These are phyloP conservation scores for Scutellaria barbata DNA, from an alignment of 257 asterid species.

Conservation along the genomic window DNA sequence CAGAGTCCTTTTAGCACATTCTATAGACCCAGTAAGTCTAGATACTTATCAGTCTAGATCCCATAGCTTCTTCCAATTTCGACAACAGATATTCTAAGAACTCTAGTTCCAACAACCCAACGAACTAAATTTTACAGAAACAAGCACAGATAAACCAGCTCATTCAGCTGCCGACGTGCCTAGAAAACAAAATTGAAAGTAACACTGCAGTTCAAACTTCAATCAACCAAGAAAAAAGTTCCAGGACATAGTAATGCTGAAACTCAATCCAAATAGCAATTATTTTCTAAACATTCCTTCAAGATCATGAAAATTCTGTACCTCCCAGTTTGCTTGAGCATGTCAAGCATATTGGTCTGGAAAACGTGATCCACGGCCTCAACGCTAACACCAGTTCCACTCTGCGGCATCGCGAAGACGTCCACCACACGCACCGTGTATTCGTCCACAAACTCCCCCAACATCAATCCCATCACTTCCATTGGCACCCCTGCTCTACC, in stretches of 20 bases:
- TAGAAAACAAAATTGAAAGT: not conserved
- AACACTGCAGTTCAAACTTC: slow-evolving; percentile 9
- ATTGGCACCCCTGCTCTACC: slow-evolving; percentile 98
- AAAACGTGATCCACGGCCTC: slow-evolving; percentile 98
- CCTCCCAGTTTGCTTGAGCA: slow-evolving; percentile 99
- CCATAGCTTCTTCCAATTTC: not conserved
- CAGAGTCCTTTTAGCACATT: not conserved
- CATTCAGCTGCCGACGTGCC: not conserved
- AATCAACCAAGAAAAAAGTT: not conserved
- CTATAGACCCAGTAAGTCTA: not conserved
- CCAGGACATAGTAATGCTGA: not conserved
- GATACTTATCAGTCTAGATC: slow-evolving; percentile 1
- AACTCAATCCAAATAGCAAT: not conserved
- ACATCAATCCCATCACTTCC: slow-evolving; percentile 99
- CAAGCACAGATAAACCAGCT: slow-evolving; percentile 2
- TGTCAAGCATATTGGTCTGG: slow-evolving; percentile 97
- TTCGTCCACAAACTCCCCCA: slow-evolving; percentile 96
- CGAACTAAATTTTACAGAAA: not conserved
- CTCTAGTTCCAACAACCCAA: not conserved
- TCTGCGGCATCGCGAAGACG: slow-evolving; percentile 99
- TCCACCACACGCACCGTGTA: slow-evolving; percentile 95
- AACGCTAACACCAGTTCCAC: slow-evolving; percentile 98
- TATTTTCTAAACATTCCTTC: not conserved
- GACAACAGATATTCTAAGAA: slow-evolving; percentile 12
- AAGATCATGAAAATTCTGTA: slow-evolving; percentile 25